Evolutionary conservation across 768 basidiomycete species (phyloP).

Genomic region (Suillus bovinus): DNA sequence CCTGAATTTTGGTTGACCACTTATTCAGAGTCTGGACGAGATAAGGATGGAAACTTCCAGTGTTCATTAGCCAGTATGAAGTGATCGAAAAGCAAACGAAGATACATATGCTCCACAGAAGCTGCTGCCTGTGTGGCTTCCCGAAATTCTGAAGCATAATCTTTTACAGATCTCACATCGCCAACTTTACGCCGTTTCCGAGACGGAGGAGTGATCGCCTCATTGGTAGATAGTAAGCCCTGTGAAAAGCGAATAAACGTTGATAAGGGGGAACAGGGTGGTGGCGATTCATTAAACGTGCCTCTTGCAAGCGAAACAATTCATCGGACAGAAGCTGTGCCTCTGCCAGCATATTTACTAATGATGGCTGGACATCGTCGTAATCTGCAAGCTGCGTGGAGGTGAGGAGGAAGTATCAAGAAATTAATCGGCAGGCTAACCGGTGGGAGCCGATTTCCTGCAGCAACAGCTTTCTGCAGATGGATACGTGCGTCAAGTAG

Average conservation of each 20-base stretch:
- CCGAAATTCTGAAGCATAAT: constrained; percentile 33
- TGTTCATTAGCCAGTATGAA: constrained; percentile 10
- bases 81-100: constrained; percentile 14
- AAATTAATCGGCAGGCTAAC: constrained; percentile 40
- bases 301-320: constrained; percentile 69
- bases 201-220: constrained; percentile 47
- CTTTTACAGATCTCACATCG: constrained; percentile 11
- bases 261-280: constrained; percentile 12
- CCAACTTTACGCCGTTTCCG: constrained; percentile 57
- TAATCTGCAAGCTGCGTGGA: constrained; percentile 31
- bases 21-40: constrained; percentile 80
- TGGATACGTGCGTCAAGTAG: constrained; percentile 91
- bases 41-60: constrained; percentile 60
- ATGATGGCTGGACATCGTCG: constrained; percentile 43
- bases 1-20: constrained; percentile 96
- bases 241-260: constrained; percentile 27
- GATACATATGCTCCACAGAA: constrained; percentile 55
- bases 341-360: constrained; percentile 59
- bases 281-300: constrained; percentile 28
- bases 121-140: constrained; percentile 43
- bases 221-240: constrained; percentile 49
- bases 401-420: constrained; percentile 16
- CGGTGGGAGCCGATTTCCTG: constrained; percentile 64
- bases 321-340: constrained; percentile 63
- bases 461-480: constrained; percentile 75